Evolutionary conservation across 768 basidiomycete genomes (phyloP).

Genomic region (Ramaria sp.): DNA sequence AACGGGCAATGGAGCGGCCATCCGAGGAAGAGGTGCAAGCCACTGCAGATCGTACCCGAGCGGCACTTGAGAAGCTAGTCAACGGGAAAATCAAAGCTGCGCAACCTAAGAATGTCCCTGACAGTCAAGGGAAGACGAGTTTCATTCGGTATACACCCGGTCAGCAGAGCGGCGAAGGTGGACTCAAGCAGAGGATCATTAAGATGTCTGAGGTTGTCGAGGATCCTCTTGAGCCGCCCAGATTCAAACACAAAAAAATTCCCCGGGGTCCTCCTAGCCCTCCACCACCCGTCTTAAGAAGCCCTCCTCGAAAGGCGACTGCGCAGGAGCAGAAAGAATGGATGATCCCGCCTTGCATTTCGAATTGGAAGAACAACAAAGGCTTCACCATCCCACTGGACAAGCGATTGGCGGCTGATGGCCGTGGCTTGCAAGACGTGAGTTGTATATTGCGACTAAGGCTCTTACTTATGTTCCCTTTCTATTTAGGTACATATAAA

Average conservation of each 20-base stretch:
- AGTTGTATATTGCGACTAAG: slow-evolving; percentile 20
- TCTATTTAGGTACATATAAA: slow-evolving; percentile 81
- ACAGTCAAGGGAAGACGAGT: slow-evolving; percentile 67
- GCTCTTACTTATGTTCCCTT: not conserved
- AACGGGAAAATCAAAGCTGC: slow-evolving; percentile 97
- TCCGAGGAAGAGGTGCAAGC: slow-evolving; percentile 85
- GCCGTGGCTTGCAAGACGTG: slow-evolving; percentile 96
- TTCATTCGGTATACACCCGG: slow-evolving; percentile 98
- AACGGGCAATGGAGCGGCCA: slow-evolving; percentile 78
- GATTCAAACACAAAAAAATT: slow-evolving; percentile 99
- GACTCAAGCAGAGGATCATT: slow-evolving; percentile 89
- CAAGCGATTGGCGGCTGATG: slow-evolving; percentile 95
- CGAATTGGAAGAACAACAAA: slow-evolving; percentile 99
- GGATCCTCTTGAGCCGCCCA: slow-evolving; percentile 92
- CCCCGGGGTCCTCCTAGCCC: slow-evolving; percentile 94
- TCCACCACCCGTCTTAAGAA: slow-evolving; percentile 89
- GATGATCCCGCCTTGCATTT: slow-evolving; percentile 99
- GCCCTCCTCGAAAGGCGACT: slow-evolving; percentile 92
- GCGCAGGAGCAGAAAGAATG: slow-evolving; percentile 98
- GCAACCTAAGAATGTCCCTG: slow-evolving; percentile 91
- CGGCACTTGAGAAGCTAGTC: slow-evolving; percentile 87
- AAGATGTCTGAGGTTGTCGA: slow-evolving; percentile 99
- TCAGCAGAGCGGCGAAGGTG: slow-evolving; percentile 59
- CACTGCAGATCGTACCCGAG: slow-evolving; percentile 86
- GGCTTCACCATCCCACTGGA: slow-evolving; percentile 98